Conservation (phyloP, 257 asterid genomes). For the Anisodus tanguticus region DNA sequence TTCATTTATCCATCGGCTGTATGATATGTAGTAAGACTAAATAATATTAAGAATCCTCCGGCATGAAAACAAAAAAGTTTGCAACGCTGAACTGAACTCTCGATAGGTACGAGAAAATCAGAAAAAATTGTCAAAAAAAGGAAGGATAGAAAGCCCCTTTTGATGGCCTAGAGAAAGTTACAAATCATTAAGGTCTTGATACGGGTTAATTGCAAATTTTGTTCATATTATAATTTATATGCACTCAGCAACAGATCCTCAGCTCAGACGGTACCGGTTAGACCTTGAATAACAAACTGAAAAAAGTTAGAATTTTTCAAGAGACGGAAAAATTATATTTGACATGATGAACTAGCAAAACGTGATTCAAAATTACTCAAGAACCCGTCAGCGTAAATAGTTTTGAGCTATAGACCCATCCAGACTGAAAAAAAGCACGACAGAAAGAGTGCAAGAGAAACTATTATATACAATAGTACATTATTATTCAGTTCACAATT, state of each 20-base stretch:
- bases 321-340: background rate
- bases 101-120: too few species aligned
- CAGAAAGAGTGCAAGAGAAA: background rate
- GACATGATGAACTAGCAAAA: background rate
- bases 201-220: background rate
- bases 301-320: background rate
- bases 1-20: background rate
- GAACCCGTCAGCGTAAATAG: background rate
- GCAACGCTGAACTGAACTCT: conserved; percentile 15
- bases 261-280: background rate
- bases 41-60: too few species aligned
- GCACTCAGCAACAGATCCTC: background rate
- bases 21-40: too few species aligned
- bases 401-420: background rate
- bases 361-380: background rate
- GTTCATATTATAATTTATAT: background rate
- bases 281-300: background rate
- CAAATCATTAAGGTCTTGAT: background rate
- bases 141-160: background rate
- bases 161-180: background rate
- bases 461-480: background rate
- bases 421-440: background rate
- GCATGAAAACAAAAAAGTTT: too few species aligned
- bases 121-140: background rate
- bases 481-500: background rate